phyloP scores from a whole-genome alignment of 2,329 filamentous ascomycete species.

The Pseudopithomyces chartarum region DNA sequence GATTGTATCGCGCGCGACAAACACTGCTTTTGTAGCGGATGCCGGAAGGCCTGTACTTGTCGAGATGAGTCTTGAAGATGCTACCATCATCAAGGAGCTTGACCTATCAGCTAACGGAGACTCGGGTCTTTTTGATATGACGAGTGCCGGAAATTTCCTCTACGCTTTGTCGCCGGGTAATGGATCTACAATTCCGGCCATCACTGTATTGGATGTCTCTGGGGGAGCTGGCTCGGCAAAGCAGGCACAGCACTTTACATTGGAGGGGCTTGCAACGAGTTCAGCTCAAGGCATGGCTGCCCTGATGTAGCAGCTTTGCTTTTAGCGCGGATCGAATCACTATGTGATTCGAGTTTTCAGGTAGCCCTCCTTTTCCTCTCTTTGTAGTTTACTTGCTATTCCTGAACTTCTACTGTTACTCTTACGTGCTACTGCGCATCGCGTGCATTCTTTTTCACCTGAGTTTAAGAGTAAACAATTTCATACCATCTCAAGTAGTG shows the following conservation, averaged over 20 bases:
- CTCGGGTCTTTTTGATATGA: conserved; percentile 61
- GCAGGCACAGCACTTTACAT: background rate
- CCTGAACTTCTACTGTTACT: too few species aligned
- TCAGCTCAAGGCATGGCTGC: background rate
- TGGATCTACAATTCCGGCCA: conserved; percentile 42
- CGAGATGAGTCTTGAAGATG: conserved; percentile 59
- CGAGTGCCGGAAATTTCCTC: conserved; percentile 58
- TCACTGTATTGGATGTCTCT: conserved; percentile 49
- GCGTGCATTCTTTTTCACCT: too few species aligned
- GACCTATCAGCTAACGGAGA: conserved; percentile 51
- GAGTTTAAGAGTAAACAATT: too few species aligned
- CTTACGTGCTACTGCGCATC: too few species aligned
- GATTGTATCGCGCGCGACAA: conserved; percentile 54
- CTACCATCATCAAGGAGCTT: conserved; percentile 51
- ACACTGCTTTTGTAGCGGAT: conserved; percentile 64
- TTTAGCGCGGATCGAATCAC: too few species aligned
- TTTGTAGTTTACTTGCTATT: too few species aligned
- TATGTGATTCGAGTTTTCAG: too few species aligned
- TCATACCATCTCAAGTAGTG: too few species aligned
- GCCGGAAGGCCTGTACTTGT: conserved; percentile 58
- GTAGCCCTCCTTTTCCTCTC: too few species aligned
- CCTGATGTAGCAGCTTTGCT: background rate
- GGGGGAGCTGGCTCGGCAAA: background rate
- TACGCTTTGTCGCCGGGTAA: conserved; percentile 64
- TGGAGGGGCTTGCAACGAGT: background rate